Evolutionary conservation across 768 basidiomycete species (phyloP), one percentile per base, ranked within the genome.

Genomic region (Agrocybe pediades): DNA sequence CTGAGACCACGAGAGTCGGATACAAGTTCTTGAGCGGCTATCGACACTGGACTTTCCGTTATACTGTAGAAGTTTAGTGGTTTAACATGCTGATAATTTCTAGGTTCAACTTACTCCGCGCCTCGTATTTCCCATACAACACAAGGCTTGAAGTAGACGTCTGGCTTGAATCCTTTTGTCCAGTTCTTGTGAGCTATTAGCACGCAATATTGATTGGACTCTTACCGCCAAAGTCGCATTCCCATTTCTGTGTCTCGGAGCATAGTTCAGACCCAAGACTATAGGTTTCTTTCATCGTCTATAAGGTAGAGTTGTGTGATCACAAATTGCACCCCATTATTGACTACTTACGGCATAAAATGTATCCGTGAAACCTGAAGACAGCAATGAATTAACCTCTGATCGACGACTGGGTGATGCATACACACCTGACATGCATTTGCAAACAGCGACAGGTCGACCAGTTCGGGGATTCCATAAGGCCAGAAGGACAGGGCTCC

Each of bases 41-140:
- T 71, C 20, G 93, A 95, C 15, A 93, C 84, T 0, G 93, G 94
- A 41, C 92, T 93, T 56, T 92, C 71, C 2, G 93, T 93, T 58
- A 95, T 80, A 63, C 88, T 90, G 46, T 36, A 58, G 49, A 54
- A 30, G 17, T 46, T 59, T 46, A 61, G 61, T 24, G 21, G 6
- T n/a, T 2, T 8, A 46, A 26, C 47, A 30, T 46, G 53, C 24
- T 3, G 21, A 40, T 48, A 30, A 48, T 26, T 20, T 16, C 8
- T 33, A 19, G n/a, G 24, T 6, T 15, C 33, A 15, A 44, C 76
- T 66, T 58, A 83, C 87, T 89, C 85, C 54, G 88, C 87, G 33
- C 87, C 86, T 23, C 84, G 81, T 53, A 96, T 89, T 72, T 97
- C 94, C 95, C 95, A 97, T 15, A 94, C 90, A 65, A 90, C 84